Evolutionary conservation across 768 basidiomycete genomes (phyloP), one percentile per base, ranked within the genome.

Genomic region (Pluteus cervinus): DNA sequence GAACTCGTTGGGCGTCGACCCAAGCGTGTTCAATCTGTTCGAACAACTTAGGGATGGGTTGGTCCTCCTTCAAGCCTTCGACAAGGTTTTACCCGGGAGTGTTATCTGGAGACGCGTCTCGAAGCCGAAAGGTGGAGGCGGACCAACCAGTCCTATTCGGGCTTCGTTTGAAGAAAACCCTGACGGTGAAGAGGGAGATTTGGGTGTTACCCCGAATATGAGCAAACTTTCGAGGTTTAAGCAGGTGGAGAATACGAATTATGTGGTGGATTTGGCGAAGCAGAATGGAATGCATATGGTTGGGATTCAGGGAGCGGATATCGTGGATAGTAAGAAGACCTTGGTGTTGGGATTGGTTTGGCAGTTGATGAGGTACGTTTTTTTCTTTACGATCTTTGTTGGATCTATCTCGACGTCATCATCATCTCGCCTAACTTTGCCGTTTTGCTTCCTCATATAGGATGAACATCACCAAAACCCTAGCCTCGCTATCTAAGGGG

Each of bases 201-300:
- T 85, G 26, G 86, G 86, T 15, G 81, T 89, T 26, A 85, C 81
- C 7, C 84, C 85, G 3, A 87, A 82, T 56, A 87, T 82, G 68
- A 79, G 81, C 49, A 80, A 79, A 28, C 70, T 99, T 14, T 93
- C 93, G 26, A 73, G 90, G 37, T 99, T 98, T 75, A 99, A 99
- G 69, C 82, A 83, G 22, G 91, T 99, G 18, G 96, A 99, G 65
- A 98, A 99, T 63, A 96, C 90, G 29, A 99, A 98, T 60, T 98
- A 99, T 52, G 81, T 68, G 6, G 84, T 98, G 29, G 96, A 98
- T 30, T 80, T 99, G 11, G 93, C 79, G 3, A 89, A 82, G 58
- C 83, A 89, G 59, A 93, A 87, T 52, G 81, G 85, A 30, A 87
- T 99, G 87, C 89, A 87, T 55, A 66, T 99, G 44, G 92, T 99